Base-by-base conservation (phyloP, 805 yeast species). In the Schizosaccharomyces japonicus region DNA sequence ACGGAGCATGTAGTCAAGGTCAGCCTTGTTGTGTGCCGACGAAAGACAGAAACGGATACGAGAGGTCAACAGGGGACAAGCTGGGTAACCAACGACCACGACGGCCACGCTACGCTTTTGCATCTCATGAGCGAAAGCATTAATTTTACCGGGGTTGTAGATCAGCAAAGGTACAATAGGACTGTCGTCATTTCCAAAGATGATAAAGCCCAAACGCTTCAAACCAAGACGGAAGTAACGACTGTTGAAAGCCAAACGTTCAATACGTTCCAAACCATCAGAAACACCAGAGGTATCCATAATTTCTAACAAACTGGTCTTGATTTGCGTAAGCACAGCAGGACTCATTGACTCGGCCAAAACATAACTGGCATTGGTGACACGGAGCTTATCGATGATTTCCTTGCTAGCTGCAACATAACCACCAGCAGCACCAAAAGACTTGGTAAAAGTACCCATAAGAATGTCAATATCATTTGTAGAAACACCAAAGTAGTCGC, bases 341-440 rank as follows among this genome's bases (percentile, higher is more conserved):
- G 95, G 87, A 21, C 57, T 45, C 36, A 78, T 77, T 10, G 90
- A 66, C 64, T 90, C 99, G 39, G 90, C 76, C 58, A 84, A 81
- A 40, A 66, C 69, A 53, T 76, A 73, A 28, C 85, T 78, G 53
- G 82, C 69, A 56, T 81, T 73, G 55, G 74, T 77, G 36, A 80
- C 55, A 63, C 85, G 74, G 52, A 90, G 66, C 56, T 77, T 72
- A 56, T 83, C 85, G 46, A 87, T 78, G 29, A 82, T 63, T 45
- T 62, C 64, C 57, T 75, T 70, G 52, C 69, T 69, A 44, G 79
- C 92, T n/a, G 94, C 87, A 52, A 90, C 66, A 60, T 90, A 90
- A 44, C 98, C 99, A 58, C 99, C 99, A 39, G 96, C 83, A 15
- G 98, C 96, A 60, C 99, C 98, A 61, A 90, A 90, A 1, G 95